Percentiles rank a stretch among this genome's conserved stretches.
phyloP scores from a whole-genome alignment of 1,284 basidiomycete genomes.

The Malassezia caprae region DNA sequence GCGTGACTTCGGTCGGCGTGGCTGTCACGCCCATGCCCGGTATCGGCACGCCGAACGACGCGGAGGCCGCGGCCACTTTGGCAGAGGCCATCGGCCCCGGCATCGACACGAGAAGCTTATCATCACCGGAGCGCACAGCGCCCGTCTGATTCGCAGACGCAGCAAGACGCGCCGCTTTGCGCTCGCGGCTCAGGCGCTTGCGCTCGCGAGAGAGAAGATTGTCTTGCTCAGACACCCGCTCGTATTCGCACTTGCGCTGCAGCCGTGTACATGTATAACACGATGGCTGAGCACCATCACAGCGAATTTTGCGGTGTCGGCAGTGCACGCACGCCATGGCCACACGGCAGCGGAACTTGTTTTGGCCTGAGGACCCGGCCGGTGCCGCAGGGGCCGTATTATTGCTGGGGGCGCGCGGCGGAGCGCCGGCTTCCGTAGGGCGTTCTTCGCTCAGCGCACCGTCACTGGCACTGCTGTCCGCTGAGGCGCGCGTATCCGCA shows the following conservation, averaged over 20 bases:
- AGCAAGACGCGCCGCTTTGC: constrained; percentile 17
- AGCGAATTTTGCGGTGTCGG: constrained; percentile 39
- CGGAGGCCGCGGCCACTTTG: background rate
- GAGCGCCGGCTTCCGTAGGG: background rate
- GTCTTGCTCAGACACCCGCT: constrained; percentile 35
- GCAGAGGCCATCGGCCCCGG: constrained; percentile 2
- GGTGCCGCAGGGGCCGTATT: background rate
- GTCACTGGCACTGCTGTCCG: background rate
- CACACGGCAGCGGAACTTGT: constrained; percentile 20
- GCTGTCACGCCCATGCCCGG: background rate
- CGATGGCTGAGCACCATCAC: constrained; percentile 31
- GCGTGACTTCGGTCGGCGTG: constrained; percentile 2
- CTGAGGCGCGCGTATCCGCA: background rate
- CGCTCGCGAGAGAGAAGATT: constrained; percentile 39
- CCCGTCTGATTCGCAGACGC: background rate
- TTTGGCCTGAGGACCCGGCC: background rate
- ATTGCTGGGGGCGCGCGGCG: background rate
- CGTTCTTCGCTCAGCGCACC: background rate
- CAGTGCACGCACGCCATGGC: constrained; percentile 41
- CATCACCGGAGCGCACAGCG: background rate
- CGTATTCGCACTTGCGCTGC: constrained; percentile 35
- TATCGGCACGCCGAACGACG: constrained; percentile 5
- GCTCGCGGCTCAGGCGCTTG: constrained; percentile 33
- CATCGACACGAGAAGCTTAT: background rate
- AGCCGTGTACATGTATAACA: constrained; percentile 36